These are phyloP conservation scores for Suhomyces wounanorum DNA, from an alignment of 1,139 yeast genomes.

Conservation along the genomic window DNA sequence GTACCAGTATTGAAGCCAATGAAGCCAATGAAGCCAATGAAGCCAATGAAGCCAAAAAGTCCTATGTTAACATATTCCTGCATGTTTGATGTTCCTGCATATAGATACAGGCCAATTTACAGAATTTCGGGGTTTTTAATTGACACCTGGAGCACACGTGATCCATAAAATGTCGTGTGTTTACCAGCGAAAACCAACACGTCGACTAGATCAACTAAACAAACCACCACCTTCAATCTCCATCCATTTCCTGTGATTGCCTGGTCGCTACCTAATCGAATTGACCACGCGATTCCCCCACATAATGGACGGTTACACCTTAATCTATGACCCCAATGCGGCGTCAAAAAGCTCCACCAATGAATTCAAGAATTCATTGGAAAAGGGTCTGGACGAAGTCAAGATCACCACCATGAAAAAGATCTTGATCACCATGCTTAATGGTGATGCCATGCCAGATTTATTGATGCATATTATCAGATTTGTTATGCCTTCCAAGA, in stretches of 20 bases:
- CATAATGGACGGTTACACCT: conserved; percentile 54
- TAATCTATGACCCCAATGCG: conserved; percentile 75
- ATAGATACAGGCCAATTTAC: too few relatives aligned
- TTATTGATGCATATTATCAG: conserved; percentile 95
- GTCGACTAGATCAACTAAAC: conserved; percentile 12
- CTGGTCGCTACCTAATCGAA: background rate
- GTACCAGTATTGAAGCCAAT: too few relatives aligned
- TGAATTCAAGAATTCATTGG: conserved; percentile 79
- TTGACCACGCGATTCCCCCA: background rate
- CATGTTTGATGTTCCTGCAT: too few relatives aligned
- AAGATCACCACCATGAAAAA: conserved; percentile 90
- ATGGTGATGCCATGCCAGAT: conserved; percentile 94
- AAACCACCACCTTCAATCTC: conserved; percentile 2
- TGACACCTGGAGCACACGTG: background rate
- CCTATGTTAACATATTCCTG: too few relatives aligned
- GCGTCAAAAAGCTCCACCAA: conserved; percentile 68
- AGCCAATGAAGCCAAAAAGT: too few relatives aligned
- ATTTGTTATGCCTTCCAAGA: conserved; percentile 93
- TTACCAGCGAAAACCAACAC: conserved; percentile 14
- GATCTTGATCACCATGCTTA: conserved; percentile 82
- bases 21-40: too few relatives aligned
- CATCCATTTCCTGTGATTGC: background rate
- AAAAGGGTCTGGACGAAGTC: conserved; percentile 85
- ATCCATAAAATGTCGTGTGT: background rate
- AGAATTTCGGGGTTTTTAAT: too few relatives aligned